Evolutionary conservation across 108 stramenopile genomes (phyloP).

Genomic region (Conticribra weissflogii): DNA sequence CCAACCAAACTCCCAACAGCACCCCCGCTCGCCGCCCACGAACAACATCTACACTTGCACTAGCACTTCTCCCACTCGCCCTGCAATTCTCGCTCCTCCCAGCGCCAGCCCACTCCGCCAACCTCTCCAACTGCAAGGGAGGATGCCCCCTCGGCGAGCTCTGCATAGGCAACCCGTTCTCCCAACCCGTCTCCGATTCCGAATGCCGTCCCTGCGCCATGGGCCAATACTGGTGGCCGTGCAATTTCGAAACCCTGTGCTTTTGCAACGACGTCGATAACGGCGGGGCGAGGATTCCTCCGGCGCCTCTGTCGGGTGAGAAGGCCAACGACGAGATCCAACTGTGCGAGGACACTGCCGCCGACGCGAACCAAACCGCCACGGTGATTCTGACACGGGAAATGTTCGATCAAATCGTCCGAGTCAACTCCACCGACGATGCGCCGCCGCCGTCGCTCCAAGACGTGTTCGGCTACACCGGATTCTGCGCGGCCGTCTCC

Average conservation of each 20-base stretch:
- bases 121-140: slow-evolving; percentile 48
- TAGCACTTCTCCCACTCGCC: background rate
- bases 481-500: slow-evolving; percentile 38
- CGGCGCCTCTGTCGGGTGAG: slow-evolving; percentile 33
- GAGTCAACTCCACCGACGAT: slow-evolving; percentile 21
- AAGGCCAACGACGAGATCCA: slow-evolving; percentile 27
- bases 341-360: slow-evolving; percentile 33
- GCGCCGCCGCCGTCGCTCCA: no score
- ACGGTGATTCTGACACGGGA: slow-evolving; percentile 36
- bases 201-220: slow-evolving; percentile 34
- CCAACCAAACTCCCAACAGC: no score
- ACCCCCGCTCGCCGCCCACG: no score
- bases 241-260: slow-evolving; percentile 53
- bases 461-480: slow-evolving; percentile 42
- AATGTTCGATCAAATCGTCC: slow-evolving; percentile 37
- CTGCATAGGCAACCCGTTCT: slow-evolving; percentile 41
- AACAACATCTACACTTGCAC: background rate
- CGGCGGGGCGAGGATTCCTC: slow-evolving; percentile 34
- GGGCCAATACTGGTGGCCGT: slow-evolving; percentile 46
- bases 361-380: slow-evolving; percentile 28
- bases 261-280: slow-evolving; percentile 24
- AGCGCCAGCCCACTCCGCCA: background rate
- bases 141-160: slow-evolving; percentile 39
- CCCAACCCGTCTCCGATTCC: slow-evolving; percentile 31
- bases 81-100: no score